Percentiles rank a stretch among this genome's conserved stretches.
Conservation (phyloP, 305 asterid species). For the Nicotiana rustica region DNA sequence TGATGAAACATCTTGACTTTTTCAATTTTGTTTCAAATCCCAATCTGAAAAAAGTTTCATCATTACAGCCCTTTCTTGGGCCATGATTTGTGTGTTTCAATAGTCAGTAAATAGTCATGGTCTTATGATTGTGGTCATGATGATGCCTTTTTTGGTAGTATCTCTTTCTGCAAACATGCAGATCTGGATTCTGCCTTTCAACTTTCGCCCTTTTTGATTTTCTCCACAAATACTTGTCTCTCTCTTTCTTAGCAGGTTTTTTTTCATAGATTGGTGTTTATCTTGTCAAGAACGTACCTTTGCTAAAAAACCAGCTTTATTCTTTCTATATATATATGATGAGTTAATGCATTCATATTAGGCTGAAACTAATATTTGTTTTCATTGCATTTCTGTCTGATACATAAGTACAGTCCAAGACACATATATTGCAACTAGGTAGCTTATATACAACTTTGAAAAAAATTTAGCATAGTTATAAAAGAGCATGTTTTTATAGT, state of each 20-base stretch:
- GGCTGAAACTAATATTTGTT: conserved; percentile 36
- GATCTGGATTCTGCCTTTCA: conserved; percentile 17
- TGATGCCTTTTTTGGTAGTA: background rate
- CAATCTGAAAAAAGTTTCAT: conserved; percentile 23
- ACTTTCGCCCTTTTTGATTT: background rate
- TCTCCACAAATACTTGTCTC: background rate
- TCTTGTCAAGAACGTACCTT: too few species aligned
- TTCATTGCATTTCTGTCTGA: conserved; percentile 46
- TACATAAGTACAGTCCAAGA: too few species aligned
- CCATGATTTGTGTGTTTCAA: conserved; percentile 30
- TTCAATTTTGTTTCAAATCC: background rate
- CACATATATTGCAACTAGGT: too few species aligned
- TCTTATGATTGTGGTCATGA: conserved; percentile 31
- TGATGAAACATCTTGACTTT: conserved; percentile 41
- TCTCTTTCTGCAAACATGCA: conserved; percentile 25
- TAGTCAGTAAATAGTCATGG: conserved; percentile 25
- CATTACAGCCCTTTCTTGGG: conserved; percentile 18
- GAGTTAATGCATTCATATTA: too few species aligned
- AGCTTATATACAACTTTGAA: too few species aligned
- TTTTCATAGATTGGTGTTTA: background rate
- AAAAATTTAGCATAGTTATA: too few species aligned
- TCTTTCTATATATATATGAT: too few species aligned
- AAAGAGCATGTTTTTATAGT: background rate
- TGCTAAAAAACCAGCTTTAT: too few species aligned
- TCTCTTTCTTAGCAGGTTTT: background rate